Conservation (phyloP, 2,329 filamentous ascomycete species). For the Tolypocladium ovalisporum region DNA sequence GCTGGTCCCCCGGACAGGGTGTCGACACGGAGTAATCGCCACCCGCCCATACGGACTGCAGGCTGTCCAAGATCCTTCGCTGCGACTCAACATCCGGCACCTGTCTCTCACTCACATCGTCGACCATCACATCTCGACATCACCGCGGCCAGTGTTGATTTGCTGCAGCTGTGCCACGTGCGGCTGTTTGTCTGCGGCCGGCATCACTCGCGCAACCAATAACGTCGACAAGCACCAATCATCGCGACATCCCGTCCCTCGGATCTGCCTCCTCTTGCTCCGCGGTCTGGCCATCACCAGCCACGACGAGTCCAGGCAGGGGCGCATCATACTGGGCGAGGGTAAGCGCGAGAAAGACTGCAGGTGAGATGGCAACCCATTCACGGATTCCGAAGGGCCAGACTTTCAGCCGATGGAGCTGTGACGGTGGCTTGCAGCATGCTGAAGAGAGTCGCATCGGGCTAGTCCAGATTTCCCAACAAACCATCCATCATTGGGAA, state of each 20-base stretch:
- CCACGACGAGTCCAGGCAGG: neutral
- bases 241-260: neutral
- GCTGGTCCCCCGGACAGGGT: neutral
- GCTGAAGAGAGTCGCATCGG: neutral
- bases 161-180: constrained; percentile 2
- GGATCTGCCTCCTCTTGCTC: neutral
- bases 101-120: neutral
- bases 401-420: neutral
- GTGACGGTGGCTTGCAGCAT: constrained; percentile 1
- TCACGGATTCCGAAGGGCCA: neutral
- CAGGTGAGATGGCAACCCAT: neutral
- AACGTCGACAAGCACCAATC: neutral
- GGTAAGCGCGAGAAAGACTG: neutral
- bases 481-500: neutral
- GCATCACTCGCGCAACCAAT: constrained; percentile 1
- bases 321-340: neutral
- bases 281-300: neutral
- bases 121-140: neutral
- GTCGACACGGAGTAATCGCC: neutral
- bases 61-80: neutral
- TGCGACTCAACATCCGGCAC: neutral
- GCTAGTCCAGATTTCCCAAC: neutral
- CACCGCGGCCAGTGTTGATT: neutral
- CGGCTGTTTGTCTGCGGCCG: neutral
- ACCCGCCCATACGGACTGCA: neutral